phyloP scores from a whole-genome alignment of 2,329 filamentous ascomycete species.

The Fusarium domesticum region DNA sequence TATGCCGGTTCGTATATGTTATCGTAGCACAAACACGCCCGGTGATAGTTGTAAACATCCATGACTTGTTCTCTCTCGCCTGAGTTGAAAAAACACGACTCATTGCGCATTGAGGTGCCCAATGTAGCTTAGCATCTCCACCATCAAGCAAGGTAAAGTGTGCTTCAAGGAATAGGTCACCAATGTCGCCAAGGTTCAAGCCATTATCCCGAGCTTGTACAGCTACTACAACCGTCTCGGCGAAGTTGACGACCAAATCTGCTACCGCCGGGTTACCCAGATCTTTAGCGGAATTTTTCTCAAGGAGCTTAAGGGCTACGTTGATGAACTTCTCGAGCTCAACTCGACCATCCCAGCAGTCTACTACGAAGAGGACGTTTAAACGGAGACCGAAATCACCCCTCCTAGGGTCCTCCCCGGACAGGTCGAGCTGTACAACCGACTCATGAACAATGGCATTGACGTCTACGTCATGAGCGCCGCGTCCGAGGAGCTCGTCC shows the following conservation, averaged over 20 bases:
- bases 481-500: constrained; percentile 43
- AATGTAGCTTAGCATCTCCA: too few relatives aligned
- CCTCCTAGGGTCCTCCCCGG: constrained; percentile 39
- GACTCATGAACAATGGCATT: constrained; percentile 42
- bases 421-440: constrained; percentile 44
- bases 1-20: too few relatives aligned
- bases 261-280: constrained; percentile 44
- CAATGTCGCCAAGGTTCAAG: too few relatives aligned
- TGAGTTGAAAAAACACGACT: too few relatives aligned
- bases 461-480: constrained; percentile 43
- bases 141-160: too few relatives aligned
- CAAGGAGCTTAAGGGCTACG: constrained; percentile 44
- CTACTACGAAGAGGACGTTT: constrained; percentile 36
- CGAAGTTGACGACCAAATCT: constrained; percentile 40
- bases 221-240: constrained; percentile 46
- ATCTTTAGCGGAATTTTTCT: constrained; percentile 43
- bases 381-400: constrained; percentile 29
- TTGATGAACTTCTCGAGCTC: constrained; percentile 46
- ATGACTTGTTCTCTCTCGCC: too few relatives aligned
- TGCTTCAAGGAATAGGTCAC: too few relatives aligned
- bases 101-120: too few relatives aligned
- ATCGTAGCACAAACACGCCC: too few relatives aligned
- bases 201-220: constrained; percentile 41
- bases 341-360: constrained; percentile 36
- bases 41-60: too few relatives aligned